These are phyloP conservation scores for Backusella parvicylindrica DNA, from an alignment of 192 early-diverging fungal genomes.

Conservation along the genomic window DNA sequence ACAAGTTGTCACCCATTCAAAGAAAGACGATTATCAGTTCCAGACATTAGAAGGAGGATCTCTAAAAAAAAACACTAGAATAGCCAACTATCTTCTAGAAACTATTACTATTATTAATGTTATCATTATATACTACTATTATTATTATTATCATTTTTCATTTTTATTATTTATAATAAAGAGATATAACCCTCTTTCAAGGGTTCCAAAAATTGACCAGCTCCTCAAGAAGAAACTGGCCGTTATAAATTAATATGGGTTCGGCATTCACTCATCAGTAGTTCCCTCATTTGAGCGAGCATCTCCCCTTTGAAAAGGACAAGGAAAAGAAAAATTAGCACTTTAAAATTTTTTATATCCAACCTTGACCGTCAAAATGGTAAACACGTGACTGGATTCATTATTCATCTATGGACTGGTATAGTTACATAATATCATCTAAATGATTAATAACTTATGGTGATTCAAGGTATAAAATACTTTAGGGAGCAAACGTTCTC, in stretches of 20 bases:
- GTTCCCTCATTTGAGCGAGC: constrained; percentile 15
- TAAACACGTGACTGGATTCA: not conserved
- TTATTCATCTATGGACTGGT: too few species aligned
- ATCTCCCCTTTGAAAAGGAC: constrained; percentile 18
- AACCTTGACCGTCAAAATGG: not conserved
- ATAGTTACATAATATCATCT: too few species aligned
- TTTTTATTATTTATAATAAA: constrained; percentile 5
- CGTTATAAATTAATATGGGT: not conserved
- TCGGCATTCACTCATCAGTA: constrained; percentile 19
- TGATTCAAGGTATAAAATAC: too few species aligned
- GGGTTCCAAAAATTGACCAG: constrained; percentile 16
- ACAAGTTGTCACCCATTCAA: not conserved
- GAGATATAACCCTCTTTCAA: not conserved
- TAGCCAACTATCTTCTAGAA: too few species aligned
- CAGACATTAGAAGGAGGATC: not conserved
- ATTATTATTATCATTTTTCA: not conserved
- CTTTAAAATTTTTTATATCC: not conserved
- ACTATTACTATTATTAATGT: too few species aligned
- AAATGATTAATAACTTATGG: too few species aligned
- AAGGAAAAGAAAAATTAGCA: not conserved
- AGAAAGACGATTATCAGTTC: not conserved
- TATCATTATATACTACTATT: not conserved
- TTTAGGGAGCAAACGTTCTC: too few species aligned
- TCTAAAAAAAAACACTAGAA: not conserved
- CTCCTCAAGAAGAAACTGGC: not conserved